A percentile compares a stretch with the other conserved stretches of the same genome.
Evolutionary conservation across 2,329 filamentous ascomycete genomes (phyloP).

Genomic region (Aspergillus pseudotamarii): DNA sequence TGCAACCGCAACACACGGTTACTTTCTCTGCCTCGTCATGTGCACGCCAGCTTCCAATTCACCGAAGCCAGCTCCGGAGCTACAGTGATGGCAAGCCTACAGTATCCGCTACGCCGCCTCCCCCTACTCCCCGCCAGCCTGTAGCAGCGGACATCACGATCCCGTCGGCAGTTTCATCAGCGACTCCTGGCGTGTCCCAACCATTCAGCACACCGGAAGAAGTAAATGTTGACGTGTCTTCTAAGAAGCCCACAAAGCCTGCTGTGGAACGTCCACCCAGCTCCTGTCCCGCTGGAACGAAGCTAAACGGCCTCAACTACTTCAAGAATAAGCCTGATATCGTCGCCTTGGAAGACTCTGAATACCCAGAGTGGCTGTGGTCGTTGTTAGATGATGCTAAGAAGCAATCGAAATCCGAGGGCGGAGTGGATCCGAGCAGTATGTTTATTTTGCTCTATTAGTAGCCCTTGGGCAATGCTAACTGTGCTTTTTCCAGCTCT

Average conservation of each 20-base stretch:
- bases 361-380: constrained; percentile 55
- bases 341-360: constrained; percentile 48
- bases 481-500: constrained; percentile 35
- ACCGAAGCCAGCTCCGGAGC: constrained; percentile 33
- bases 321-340: constrained; percentile 51
- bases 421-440: constrained; percentile 45
- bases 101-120: constrained; percentile 32
- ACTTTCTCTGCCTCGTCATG: constrained; percentile 31
- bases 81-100: constrained; percentile 37
- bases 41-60: constrained; percentile 32
- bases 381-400: constrained; percentile 42
- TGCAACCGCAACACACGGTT: constrained; percentile 35
- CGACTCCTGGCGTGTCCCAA: constrained; percentile 44
- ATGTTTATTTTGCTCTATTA: constrained; percentile 22
- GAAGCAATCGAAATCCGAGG: constrained; percentile 34
- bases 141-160: constrained; percentile 34
- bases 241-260: constrained; percentile 31
- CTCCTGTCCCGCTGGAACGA: constrained; percentile 44
- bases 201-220: constrained; percentile 43
- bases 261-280: constrained; percentile 35
- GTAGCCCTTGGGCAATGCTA: constrained; percentile 15
- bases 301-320: constrained; percentile 48
- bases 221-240: constrained; percentile 30
- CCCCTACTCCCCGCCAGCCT: constrained; percentile 37
- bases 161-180: constrained; percentile 42